Conservation (phyloP, 2,329 filamentous ascomycete species). For the Aspergillus sclerotialis region DNA sequence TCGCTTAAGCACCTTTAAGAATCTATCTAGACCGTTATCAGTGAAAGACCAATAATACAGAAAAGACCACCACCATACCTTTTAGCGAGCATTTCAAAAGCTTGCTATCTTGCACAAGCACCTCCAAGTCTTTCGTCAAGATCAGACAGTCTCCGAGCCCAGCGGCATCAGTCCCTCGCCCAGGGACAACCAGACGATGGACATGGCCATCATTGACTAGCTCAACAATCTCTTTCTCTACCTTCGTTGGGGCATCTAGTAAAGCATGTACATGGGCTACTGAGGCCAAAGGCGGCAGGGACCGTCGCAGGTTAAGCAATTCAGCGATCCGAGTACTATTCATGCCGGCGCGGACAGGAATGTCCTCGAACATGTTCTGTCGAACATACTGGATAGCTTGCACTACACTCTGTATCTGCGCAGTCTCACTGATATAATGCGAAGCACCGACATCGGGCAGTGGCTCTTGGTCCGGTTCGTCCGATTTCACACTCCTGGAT, state of each 20-base stretch:
- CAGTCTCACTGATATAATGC: conserved; percentile 41
- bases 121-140: conserved; percentile 47
- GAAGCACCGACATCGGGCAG: conserved; percentile 48
- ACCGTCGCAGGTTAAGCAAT: conserved; percentile 49
- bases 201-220: conserved; percentile 45
- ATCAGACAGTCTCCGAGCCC: conserved; percentile 55
- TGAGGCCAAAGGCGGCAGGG: conserved; percentile 52
- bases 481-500: conserved; percentile 15
- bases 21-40: conserved; percentile 36
- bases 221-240: conserved; percentile 53
- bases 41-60: conserved; percentile 1
- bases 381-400: conserved; percentile 49
- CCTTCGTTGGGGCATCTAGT: conserved; percentile 48
- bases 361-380: conserved; percentile 47
- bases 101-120: conserved; percentile 28
- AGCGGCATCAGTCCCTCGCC: conserved; percentile 49
- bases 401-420: conserved; percentile 42
- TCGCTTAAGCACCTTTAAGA: conserved; percentile 40
- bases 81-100: conserved; percentile 28
- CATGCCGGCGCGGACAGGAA: conserved; percentile 54
- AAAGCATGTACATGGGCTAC: conserved; percentile 56
- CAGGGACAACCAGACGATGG: conserved; percentile 50
- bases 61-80: conserved; percentile 18
- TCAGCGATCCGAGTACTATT: conserved; percentile 54
- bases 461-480: conserved; percentile 16